Evolutionary conservation across 2,329 filamentous ascomycete genomes (phyloP).

Genomic region (Fusarium armeniacum): DNA sequence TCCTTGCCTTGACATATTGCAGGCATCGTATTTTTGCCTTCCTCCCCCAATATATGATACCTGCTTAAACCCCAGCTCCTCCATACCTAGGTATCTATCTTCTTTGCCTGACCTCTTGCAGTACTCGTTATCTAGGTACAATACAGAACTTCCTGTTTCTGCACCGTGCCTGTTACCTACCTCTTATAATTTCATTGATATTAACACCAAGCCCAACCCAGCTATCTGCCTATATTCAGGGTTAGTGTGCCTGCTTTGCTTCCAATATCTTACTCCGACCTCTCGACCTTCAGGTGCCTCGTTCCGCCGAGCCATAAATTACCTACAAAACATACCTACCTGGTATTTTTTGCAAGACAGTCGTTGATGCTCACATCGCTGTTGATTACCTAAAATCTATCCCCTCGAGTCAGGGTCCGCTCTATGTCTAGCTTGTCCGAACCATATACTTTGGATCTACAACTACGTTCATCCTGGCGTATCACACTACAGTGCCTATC

Average conservation of each 20-base stretch:
- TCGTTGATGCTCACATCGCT: not conserved
- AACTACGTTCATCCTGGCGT: constrained; percentile 11
- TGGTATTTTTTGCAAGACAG: not conserved
- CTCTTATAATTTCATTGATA: constrained; percentile 10
- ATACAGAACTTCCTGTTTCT: not conserved
- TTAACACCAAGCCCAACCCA: not conserved
- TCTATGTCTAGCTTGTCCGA: constrained; percentile 11
- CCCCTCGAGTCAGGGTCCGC: constrained; percentile 5
- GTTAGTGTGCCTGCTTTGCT: not conserved
- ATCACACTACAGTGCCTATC: constrained; percentile 6
- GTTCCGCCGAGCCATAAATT: constrained; percentile 6
- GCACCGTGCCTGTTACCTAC: not conserved
- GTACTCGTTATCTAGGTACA: not conserved
- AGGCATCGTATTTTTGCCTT: constrained; percentile 5
- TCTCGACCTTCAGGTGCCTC: not conserved
- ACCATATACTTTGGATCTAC: not conserved
- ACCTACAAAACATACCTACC: not conserved
- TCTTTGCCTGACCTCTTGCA: not conserved
- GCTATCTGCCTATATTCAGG: constrained; percentile 2
- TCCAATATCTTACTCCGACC: not conserved
- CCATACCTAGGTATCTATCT: not conserved
- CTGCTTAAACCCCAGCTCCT: constrained; percentile 14
- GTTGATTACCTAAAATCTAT: constrained; percentile 4
- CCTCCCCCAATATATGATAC: constrained; percentile 28
- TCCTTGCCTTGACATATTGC: not conserved